Base-by-base conservation (phyloP, 768 basidiomycete species). In the Kwoniella mangroviensis region DNA sequence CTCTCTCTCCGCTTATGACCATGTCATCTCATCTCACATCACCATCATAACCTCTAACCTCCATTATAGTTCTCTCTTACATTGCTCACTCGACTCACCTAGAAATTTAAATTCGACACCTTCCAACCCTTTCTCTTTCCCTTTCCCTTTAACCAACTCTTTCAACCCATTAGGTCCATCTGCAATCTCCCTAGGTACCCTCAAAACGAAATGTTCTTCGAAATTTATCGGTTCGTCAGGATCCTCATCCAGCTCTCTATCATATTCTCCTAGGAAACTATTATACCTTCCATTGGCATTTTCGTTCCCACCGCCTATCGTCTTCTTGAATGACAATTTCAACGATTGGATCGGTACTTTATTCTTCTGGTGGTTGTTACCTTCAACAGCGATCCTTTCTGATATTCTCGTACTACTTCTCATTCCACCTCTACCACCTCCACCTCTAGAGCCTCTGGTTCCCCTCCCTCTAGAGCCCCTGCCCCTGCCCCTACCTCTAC, bases 21-120 rank as follows among this genome's bases (percentile, higher is more conserved):
- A 28, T 45, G 12, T n/a, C 22, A 42, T 21, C 2, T 4, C 51
- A 34, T 34, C 2, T 41, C 24, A 42, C 5, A 3, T 40, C 15
- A 1, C 4, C 5, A 24, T 54, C 45, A 19, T 49, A 17, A 19
- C 2, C 45, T 49, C 19, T 34, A 7, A 7, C 34, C 28, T 7
- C 34, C 34, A 7, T 19, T 51, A 5, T 12, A 41, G 15, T 4
- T 2, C 4, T 21, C 19, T n/a, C 15, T 2, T 58, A 62, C 10
- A 57, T 28, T 43, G 2, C 1, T 11, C 13, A 9, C 0, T 2
- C 17, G 19, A 73, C 82, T 56, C 77, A 93, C 94, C 94, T 85
- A 97, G 93, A 82, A 99, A 98, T 84, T 96, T 97, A 87, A 99
- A 95, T 92, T 94, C 98, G 13, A 92, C 89, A 75, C 95, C 95